Base-by-base conservation (phyloP, 805 yeast genomes). In the Pichia membranifaciens region DNA sequence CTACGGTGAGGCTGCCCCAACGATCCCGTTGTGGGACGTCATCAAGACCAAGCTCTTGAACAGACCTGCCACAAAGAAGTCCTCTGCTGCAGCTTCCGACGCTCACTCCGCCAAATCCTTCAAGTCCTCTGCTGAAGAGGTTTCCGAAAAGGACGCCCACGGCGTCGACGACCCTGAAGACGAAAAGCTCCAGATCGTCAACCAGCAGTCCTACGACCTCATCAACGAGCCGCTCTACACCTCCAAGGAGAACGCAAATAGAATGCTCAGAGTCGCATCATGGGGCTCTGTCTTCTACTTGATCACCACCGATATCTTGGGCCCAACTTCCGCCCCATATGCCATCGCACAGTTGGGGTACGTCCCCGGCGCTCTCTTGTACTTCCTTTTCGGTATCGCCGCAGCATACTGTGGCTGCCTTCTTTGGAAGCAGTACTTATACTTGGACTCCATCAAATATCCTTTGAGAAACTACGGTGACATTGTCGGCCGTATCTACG, bases 261-360 rank as follows among this genome's bases (percentile, higher is more conserved):
- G 45, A 46, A 34, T 41, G 45, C 18, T 41, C 5, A 41, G 49
- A 41, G 18, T 46, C 20, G 49, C 45, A 2, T 46, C 45, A 28
- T 46, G 49, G 49, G 45, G 49, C 39, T 61, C 69, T 0, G 73
- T 72, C n/a, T 72, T 73, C 58, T 72, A 65, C 54, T 60, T 73
- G 33, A 73, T 73, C 49, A 72, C 78, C 35, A 72, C 76, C 7
- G 77, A 73, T 60, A 71, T 72, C 43, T 61, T 71, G 36, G 78
- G 77, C 22, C 78, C 77, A 17, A 60, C 70, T 12, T 61, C 67
- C 42, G 75, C 77, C 18, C 77, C 76, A 4, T 72, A 69, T 51
- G 71, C 76, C 12, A 60, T 73, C 44, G 55, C 71, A 10, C 68
- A 69, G 48, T 58, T 73, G 48, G 77, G 77, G 3, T 71, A 62